phyloP scores from a whole-genome alignment of 495 filamentous ascomycete genomes.

The Podospora pseudopauciseta region DNA sequence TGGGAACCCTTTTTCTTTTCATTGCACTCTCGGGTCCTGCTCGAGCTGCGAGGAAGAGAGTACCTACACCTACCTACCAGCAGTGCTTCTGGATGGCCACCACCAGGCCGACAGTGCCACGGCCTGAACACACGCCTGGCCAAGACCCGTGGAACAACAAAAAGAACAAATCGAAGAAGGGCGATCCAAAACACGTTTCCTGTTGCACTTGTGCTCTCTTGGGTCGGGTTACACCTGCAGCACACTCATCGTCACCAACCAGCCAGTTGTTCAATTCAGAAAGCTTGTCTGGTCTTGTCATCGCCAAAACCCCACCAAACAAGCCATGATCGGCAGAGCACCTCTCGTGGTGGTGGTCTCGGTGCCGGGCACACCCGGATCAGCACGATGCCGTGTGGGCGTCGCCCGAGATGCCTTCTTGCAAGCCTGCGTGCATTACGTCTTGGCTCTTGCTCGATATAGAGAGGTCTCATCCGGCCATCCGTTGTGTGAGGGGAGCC shows the following conservation, averaged over 20 bases:
- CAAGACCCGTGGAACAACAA: not conserved
- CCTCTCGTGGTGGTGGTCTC: not conserved
- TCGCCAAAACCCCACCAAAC: not conserved
- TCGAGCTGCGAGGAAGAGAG: slow-evolving; percentile 15
- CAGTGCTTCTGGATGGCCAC: too few species aligned
- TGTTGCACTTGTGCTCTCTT: not conserved
- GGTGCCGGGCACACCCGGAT: not conserved
- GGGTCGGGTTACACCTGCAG: not conserved
- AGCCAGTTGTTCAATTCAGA: not conserved
- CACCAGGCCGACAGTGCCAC: too few species aligned
- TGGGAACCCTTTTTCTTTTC: slow-evolving; percentile 15
- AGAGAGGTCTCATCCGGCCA: too few species aligned
- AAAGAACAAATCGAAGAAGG: not conserved
- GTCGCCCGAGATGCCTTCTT: not conserved
- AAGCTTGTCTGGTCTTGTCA: not conserved
- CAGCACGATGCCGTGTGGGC: not conserved
- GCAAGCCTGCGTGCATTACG: not conserved
- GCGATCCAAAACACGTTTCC: not conserved
- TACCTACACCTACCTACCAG: too few species aligned
- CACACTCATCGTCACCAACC: not conserved
- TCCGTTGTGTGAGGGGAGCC: too few species aligned
- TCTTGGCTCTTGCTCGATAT: too few species aligned
- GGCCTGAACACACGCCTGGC: too few species aligned
- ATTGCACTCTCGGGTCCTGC: slow-evolving; percentile 16
- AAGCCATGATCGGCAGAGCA: not conserved